These are phyloP conservation scores for Colletotrichum tanaceti DNA, from an alignment of 2,329 filamentous ascomycete species.

Conservation along the genomic window DNA sequence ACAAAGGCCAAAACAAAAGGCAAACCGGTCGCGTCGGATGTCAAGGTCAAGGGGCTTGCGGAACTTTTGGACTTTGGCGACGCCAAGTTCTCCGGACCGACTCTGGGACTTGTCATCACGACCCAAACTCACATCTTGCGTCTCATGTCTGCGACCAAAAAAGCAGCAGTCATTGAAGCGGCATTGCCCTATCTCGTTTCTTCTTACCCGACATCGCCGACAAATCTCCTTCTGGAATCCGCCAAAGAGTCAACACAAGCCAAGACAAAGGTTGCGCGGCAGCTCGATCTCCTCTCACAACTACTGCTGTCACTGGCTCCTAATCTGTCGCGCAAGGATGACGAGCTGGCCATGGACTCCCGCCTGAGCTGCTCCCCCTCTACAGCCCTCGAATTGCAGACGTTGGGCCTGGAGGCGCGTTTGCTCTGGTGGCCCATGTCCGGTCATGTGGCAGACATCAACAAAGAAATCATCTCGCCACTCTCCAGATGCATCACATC, in stretches of 20 bases:
- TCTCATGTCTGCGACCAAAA: slow-evolving; percentile 70
- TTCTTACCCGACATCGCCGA: slow-evolving; percentile 66
- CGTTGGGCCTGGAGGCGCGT: slow-evolving; percentile 70
- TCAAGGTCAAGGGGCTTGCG: slow-evolving; percentile 58
- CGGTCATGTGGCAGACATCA: slow-evolving; percentile 67
- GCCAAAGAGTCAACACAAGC: slow-evolving; percentile 58
- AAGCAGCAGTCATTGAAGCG: slow-evolving; percentile 68
- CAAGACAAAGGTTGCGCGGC: slow-evolving; percentile 69
- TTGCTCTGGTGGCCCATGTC: slow-evolving; percentile 75
- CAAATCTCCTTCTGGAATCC: slow-evolving; percentile 64
- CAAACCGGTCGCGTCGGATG: slow-evolving; percentile 17
- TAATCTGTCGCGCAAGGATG: slow-evolving; percentile 72
- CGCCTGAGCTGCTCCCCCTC: slow-evolving; percentile 67
- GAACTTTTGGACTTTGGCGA: slow-evolving; percentile 72
- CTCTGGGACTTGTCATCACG: slow-evolving; percentile 68
- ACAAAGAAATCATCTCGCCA: slow-evolving; percentile 74
- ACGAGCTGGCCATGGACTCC: slow-evolving; percentile 64
- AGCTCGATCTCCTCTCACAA: slow-evolving; percentile 75
- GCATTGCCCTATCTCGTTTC: slow-evolving; percentile 66
- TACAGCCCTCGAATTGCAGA: slow-evolving; percentile 71
- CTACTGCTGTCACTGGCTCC: slow-evolving; percentile 74
- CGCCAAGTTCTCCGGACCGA: slow-evolving; percentile 53
- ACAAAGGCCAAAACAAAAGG: slow-evolving; percentile 22
- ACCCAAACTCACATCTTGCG: slow-evolving; percentile 75
- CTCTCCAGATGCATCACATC: slow-evolving; percentile 72